phyloP scores from a whole-genome alignment of 2,329 filamentous ascomycete genomes.

The Venturiaceae sp. region DNA sequence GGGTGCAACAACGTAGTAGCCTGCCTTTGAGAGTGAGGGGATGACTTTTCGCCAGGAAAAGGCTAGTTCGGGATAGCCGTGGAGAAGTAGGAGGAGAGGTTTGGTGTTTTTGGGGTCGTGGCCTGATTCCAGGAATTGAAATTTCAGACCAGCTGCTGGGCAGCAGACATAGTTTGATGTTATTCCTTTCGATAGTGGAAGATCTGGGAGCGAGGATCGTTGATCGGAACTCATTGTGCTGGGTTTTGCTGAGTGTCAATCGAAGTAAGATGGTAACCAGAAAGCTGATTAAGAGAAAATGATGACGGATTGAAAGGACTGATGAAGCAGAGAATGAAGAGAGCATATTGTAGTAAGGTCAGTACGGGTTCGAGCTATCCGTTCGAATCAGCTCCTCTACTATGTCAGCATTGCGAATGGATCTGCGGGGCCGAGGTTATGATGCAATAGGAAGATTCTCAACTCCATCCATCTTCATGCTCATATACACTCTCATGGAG shows the following conservation, averaged over 20 bases:
- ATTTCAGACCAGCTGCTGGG: slow-evolving; percentile 44
- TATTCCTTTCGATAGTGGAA: slow-evolving; percentile 45
- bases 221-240: too few species aligned
- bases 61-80: slow-evolving; percentile 60
- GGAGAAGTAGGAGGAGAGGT: slow-evolving; percentile 52
- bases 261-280: too few species aligned
- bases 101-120: slow-evolving; percentile 20
- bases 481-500: too few species aligned
- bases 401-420: neutral
- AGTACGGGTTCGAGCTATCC: neutral
- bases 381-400: neutral
- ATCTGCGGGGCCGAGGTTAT: neutral
- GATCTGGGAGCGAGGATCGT: neutral
- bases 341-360: too few species aligned
- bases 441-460: neutral
- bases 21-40: slow-evolving; percentile 45
- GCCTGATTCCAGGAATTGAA: slow-evolving; percentile 45
- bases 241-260: neutral
- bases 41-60: slow-evolving; percentile 61
- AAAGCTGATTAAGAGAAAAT: too few species aligned
- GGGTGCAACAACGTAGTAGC: slow-evolving; percentile 57
- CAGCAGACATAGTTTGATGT: slow-evolving; percentile 48
- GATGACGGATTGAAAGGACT: too few species aligned
- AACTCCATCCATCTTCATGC: too few species aligned
- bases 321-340: neutral